Conservation (phyloP, 257 asterid genomes). For the Solanum infundibuliforme region DNA sequence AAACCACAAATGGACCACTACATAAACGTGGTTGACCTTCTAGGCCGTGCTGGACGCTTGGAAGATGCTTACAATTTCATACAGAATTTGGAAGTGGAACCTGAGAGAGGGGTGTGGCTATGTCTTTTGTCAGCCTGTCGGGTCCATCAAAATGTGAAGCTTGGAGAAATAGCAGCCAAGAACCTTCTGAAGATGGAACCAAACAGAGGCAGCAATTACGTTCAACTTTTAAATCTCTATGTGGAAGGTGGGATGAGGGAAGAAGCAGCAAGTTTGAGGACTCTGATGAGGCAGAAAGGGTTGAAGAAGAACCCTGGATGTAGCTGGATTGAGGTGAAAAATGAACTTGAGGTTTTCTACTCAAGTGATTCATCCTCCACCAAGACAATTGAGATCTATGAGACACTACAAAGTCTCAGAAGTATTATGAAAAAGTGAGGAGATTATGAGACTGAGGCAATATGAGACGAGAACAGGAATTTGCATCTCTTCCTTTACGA, state of each 20-base stretch:
- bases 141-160: slow-evolving; percentile 43
- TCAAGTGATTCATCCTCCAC: slow-evolving; percentile 61
- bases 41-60: slow-evolving; percentile 63
- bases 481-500: neutral
- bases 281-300: slow-evolving; percentile 53
- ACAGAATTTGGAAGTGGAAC: slow-evolving; percentile 33
- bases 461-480: slow-evolving; percentile 1
- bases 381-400: slow-evolving; percentile 28
- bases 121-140: slow-evolving; percentile 70
- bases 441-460: slow-evolving; percentile 14
- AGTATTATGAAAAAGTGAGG: slow-evolving; percentile 26
- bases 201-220: slow-evolving; percentile 43
- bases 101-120: slow-evolving; percentile 54
- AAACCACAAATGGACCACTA: slow-evolving; percentile 65
- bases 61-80: slow-evolving; percentile 47
- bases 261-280: slow-evolving; percentile 68
- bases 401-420: slow-evolving; percentile 32
- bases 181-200: slow-evolving; percentile 51
- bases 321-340: slow-evolving; percentile 77
- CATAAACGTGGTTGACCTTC: slow-evolving; percentile 52
- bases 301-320: slow-evolving; percentile 65
- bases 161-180: slow-evolving; percentile 72
- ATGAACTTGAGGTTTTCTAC: slow-evolving; percentile 51
- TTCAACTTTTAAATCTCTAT: slow-evolving; percentile 58
- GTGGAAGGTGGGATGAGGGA: slow-evolving; percentile 53